Evolutionary conservation across 352 stramenopile genomes (phyloP), one percentile per base, ranked within the genome.

Genomic region (Lagenidium giganteum): DNA sequence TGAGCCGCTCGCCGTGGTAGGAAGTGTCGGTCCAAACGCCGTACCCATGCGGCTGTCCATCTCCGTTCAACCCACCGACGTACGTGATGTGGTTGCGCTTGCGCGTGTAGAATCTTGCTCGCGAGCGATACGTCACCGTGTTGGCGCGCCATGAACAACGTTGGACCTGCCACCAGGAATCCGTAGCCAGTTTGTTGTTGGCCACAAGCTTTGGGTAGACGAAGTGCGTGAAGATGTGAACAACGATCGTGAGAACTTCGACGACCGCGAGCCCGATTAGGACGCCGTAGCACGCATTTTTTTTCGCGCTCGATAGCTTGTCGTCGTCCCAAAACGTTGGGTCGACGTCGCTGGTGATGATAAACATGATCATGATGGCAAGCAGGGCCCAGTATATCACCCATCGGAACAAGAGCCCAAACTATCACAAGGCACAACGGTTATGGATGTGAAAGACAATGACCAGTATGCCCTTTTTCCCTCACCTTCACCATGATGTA

Each of bases 341-440:
- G 4, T 51, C 20, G n/a, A 55, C 13, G 30, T 30, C 41, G n/a
- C 49, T 33, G 2, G 54, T 61, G 18, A 77, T 32, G 0, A 51
- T 20, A 16, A 45, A 61, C 21, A 36, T 57, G 38, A 65, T 25
- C 20, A 71, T 28, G 20, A 67, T 52, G n/a, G n/a, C n/a, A n/a
- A n/a, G n/a, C n/a, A n/a, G n/a, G n/a, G n/a, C 64, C 68, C 70
- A 92, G 55, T 93, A 95, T 17, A 95, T 60, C 34, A 94, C 55
- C 81, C 84, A 92, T 33, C 79, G 77, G 33, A 91, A 75, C 16
- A 95, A 56, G 30, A 93, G 42, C n/a, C 73, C 64, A 25, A 93
- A n/a, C n/a, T n/a, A n/a, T n/a, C n/a, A n/a, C n/a, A n/a, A n/a
- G n/a, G n/a, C n/a, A n/a, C n/a, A n/a, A n/a, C 61, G 22, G n/a